Evolutionary conservation across 192 early-diverging fungal species (phyloP), one percentile per base, ranked within the genome.

Genomic region (Entomortierella beljakovae): DNA sequence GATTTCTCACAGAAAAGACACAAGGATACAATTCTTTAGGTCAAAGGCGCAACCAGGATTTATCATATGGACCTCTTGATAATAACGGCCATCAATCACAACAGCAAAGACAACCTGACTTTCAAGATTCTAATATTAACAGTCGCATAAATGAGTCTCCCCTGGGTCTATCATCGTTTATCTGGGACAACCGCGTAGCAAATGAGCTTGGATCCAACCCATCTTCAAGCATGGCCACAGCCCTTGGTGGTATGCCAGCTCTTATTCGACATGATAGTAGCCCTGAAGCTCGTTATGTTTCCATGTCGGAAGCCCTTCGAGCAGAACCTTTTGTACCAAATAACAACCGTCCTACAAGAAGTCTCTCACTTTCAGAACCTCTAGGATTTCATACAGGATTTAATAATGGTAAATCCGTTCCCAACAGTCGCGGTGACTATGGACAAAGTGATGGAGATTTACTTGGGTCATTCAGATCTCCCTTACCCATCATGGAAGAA

Each of bases 121-220:
- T 35, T 38, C 32, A 35, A 16, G 11, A 64, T 22, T 53, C n/a
- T n/a, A n/a, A n/a, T n/a, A n/a, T n/a, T n/a, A n/a, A n/a, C n/a
- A n/a, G n/a, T n/a, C n/a, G n/a, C n/a, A n/a, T n/a, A n/a, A n/a
- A 69, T 7, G 75, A 79, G 18, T 65, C 66, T 5, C 75, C 75
- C 23, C 37, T 79, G 48, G 40, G 31, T 29, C 4, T 79, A 37
- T 70, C 75, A 8, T 79, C 75, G 7, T 79, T 69, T 28, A 51
- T 70, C 31, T 79, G 75, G 75, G 59, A 52, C 29, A 62, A 50
- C 38, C 50, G 55, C 37, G 68, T 61, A 3, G 15, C 56, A 9
- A 57, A 57, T 18, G 46, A 64, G 32, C 34, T 37, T 38, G 35
- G 48, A 2, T 35, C 32, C 4, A 15, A 55, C 28, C 25, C 64